Percentiles rank a stretch among this genome's conserved stretches.
Evolutionary conservation across 176 grass and related monocot species (phyloP).

Genomic region (Raddia guianensis): DNA sequence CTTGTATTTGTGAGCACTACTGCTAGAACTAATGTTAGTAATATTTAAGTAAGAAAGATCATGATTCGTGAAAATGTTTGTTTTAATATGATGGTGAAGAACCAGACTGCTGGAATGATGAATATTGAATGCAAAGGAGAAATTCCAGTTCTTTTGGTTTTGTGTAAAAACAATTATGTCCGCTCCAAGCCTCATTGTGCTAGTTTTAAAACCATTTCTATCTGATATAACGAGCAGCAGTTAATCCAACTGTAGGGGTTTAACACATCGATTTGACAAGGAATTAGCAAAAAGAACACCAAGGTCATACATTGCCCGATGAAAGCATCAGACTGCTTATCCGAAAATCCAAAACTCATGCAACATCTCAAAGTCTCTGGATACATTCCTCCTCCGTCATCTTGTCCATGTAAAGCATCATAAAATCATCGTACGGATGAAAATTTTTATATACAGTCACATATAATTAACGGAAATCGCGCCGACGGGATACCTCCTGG

Average conservation of each 20-base stretch:
- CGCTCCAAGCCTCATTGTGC: conserved; percentile 97
- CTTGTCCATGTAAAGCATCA: conserved; percentile 54
- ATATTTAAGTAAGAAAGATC: conserved; percentile 13
- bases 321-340: conserved; percentile 85
- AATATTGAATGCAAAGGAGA: not conserved
- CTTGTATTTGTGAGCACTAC: conserved; percentile 8
- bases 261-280: conserved; percentile 37
- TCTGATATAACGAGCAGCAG: conserved; percentile 55
- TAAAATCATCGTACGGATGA: conserved; percentile 25
- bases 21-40: conserved; percentile 24
- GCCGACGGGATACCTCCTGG: too few species aligned
- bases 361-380: conserved; percentile 71
- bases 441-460: conserved; percentile 21
- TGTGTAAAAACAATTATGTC: conserved; percentile 94
- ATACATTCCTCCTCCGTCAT: conserved; percentile 98
- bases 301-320: conserved; percentile 90
- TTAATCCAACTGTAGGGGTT: conserved; percentile 39
- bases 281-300: conserved; percentile 38
- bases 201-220: conserved; percentile 99
- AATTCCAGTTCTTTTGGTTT: conserved; percentile 66
- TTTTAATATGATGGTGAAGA: conserved; percentile 34
- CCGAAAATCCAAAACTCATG: conserved; percentile 99
- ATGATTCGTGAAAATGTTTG: conserved; percentile 12
- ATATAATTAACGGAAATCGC: not conserved
- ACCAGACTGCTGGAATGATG: not conserved